phyloP scores from a whole-genome alignment of 2,329 filamentous ascomycete species.

The Corinectria fuckeliana region DNA sequence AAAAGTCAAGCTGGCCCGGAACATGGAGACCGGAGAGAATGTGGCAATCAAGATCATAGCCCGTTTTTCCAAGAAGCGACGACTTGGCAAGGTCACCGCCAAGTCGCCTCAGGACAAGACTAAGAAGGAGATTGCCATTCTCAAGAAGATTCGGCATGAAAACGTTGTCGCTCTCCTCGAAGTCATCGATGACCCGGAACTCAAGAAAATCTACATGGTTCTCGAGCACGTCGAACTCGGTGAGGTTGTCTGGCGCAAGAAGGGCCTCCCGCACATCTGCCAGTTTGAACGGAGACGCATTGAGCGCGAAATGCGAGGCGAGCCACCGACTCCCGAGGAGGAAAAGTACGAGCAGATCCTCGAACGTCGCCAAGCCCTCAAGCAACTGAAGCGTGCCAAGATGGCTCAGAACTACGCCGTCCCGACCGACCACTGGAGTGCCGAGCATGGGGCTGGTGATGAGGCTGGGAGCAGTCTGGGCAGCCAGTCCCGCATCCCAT shows the following conservation, averaged over 20 bases:
- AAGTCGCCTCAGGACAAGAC: slow-evolving; percentile 76
- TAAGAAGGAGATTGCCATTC: slow-evolving; percentile 94
- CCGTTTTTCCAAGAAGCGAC: slow-evolving; percentile 89
- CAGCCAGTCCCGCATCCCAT: slow-evolving; percentile 51
- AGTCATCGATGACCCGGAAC: slow-evolving; percentile 95
- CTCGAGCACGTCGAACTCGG: slow-evolving; percentile 94
- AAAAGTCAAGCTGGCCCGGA: slow-evolving; percentile 94
- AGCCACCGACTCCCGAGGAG: slow-evolving; percentile 65
- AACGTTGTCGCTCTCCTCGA: slow-evolving; percentile 95
- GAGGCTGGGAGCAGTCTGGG: slow-evolving; percentile 53
- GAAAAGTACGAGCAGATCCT: slow-evolving; percentile 65
- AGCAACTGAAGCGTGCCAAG: slow-evolving; percentile 63
- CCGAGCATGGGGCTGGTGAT: slow-evolving; percentile 74
- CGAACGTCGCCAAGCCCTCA: slow-evolving; percentile 64
- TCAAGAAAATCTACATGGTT: slow-evolving; percentile 98
- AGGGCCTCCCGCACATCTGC: slow-evolving; percentile 83
- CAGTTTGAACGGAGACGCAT: slow-evolving; percentile 81
- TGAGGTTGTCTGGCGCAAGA: slow-evolving; percentile 92
- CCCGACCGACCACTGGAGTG: slow-evolving; percentile 77
- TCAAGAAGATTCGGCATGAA: slow-evolving; percentile 98
- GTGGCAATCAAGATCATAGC: slow-evolving; percentile 99
- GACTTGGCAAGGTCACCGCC: slow-evolving; percentile 81
- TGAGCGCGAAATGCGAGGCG: slow-evolving; percentile 71
- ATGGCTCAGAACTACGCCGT: slow-evolving; percentile 57
- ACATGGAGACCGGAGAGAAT: slow-evolving; percentile 74